Evolutionary conservation across 2,329 filamentous ascomycete genomes (phyloP).

Genomic region (Amylocarpus encephaloides): DNA sequence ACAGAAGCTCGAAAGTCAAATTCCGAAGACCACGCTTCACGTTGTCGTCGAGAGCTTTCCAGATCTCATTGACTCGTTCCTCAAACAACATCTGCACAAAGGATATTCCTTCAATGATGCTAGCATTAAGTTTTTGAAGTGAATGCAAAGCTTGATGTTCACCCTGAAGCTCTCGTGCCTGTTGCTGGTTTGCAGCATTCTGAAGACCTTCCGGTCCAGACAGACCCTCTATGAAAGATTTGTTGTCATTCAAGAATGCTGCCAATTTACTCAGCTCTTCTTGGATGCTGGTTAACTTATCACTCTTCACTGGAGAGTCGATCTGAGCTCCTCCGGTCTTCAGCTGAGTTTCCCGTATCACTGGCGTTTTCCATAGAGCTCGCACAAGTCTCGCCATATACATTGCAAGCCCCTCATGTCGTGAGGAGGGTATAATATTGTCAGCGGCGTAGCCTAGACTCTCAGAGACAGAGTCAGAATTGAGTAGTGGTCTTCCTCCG

Average conservation of each 20-base stretch:
- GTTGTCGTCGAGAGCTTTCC: constrained; percentile 64
- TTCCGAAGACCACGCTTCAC: constrained; percentile 64
- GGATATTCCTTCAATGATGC: constrained; percentile 92
- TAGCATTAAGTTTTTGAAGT: constrained; percentile 75
- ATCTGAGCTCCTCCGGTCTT: constrained; percentile 55
- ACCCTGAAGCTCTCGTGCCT: constrained; percentile 85
- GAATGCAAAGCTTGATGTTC: constrained; percentile 91
- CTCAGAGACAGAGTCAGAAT: constrained; percentile 65
- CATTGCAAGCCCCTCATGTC: constrained; percentile 80
- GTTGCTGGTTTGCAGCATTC: constrained; percentile 71
- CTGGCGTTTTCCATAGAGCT: constrained; percentile 76
- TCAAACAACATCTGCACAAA: constrained; percentile 95
- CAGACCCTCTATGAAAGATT: constrained; percentile 84
- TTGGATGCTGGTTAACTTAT: constrained; percentile 71
- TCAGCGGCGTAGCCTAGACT: constrained; percentile 63
- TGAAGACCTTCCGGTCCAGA: constrained; percentile 85
- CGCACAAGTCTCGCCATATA: constrained; percentile 86
- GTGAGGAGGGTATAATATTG: constrained; percentile 77
- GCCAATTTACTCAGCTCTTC: constrained; percentile 72
- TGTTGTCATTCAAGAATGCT: constrained; percentile 81
- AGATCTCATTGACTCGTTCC: constrained; percentile 84
- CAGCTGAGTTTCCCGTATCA: constrained; percentile 52
- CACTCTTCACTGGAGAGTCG: constrained; percentile 55
- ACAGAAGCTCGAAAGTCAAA: constrained; percentile 83
- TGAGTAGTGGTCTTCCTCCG: constrained; percentile 78